These are phyloP conservation scores for Lachnellula hyalina DNA, from an alignment of 2,329 filamentous ascomycete genomes.

Conservation along the genomic window DNA sequence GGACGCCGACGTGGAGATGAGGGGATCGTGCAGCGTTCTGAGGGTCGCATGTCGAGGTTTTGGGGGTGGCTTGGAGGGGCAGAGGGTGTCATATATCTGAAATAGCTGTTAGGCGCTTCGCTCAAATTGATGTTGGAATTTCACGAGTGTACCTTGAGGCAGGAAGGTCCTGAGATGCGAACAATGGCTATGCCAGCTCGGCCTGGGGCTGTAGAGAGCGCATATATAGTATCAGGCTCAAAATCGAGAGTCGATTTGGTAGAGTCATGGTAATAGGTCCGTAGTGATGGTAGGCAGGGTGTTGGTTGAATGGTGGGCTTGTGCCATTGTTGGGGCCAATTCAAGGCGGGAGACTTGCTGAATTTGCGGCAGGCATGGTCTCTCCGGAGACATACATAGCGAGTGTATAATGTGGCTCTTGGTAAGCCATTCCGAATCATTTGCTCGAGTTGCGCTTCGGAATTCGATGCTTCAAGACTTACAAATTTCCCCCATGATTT, in stretches of 20 bases:
- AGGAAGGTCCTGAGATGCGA: slow-evolving; percentile 76
- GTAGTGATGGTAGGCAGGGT: neutral
- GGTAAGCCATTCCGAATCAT: neutral
- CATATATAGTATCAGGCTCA: slow-evolving; percentile 68
- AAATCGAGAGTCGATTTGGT: neutral
- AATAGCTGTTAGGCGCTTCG: slow-evolving; percentile 10
- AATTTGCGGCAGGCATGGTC: neutral
- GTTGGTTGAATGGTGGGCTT: neutral
- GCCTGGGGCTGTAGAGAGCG: slow-evolving; percentile 80
- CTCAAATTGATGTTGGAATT: slow-evolving; percentile 1
- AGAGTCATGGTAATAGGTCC: neutral
- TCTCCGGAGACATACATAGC: neutral
- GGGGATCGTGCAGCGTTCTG: slow-evolving; percentile 61
- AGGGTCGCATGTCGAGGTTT: slow-evolving; percentile 54
- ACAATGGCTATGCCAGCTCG: slow-evolving; percentile 88
- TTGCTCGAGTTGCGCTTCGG: neutral
- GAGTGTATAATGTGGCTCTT: neutral
- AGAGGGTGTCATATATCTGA: slow-evolving; percentile 61
- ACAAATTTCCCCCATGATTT: neutral
- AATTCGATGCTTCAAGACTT: neutral
- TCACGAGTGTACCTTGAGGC: slow-evolving; percentile 50
- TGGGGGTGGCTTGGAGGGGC: slow-evolving; percentile 48
- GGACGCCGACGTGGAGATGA: slow-evolving; percentile 48
- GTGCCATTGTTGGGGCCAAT: neutral
- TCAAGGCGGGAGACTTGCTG: neutral